Conservation (phyloP, 129 eudicot species). For the Solidago caesia region DNA sequence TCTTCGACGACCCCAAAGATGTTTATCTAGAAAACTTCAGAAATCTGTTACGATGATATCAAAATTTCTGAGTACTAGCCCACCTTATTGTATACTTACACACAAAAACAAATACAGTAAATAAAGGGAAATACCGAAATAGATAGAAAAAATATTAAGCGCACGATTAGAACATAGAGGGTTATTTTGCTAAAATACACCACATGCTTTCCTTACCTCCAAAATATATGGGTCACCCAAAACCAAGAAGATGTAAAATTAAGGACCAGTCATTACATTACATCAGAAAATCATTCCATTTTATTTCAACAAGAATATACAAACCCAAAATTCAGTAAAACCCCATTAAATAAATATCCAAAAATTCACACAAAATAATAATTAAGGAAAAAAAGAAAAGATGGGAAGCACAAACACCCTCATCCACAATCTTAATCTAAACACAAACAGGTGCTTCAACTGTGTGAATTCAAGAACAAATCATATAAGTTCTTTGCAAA, state of each 20-base stretch:
- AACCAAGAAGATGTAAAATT: slow-evolving; percentile 13
- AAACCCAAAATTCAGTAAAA: slow-evolving; percentile 19
- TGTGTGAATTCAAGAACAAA: slow-evolving; percentile 43
- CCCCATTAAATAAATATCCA: slow-evolving; percentile 15
- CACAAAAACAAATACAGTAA: neutral
- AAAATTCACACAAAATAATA: slow-evolving; percentile 6
- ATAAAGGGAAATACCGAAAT: neutral
- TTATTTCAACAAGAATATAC: neutral
- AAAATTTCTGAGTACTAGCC: too few species aligned
- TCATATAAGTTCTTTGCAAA: slow-evolving; percentile 32
- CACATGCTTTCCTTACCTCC: slow-evolving; percentile 9
- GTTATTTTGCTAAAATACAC: slow-evolving; percentile 15
- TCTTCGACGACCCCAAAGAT: too few species aligned
- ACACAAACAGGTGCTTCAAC: slow-evolving; percentile 44
- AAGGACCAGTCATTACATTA: slow-evolving; percentile 7
- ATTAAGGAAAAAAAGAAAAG: neutral
- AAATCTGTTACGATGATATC: too few species aligned
- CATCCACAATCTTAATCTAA: slow-evolving; percentile 53
- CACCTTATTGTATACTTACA: too few species aligned
- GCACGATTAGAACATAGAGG: slow-evolving; percentile 1
- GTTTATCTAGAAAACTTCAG: too few species aligned
- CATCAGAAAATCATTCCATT: slow-evolving; percentile 11
- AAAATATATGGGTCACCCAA: slow-evolving; percentile 27
- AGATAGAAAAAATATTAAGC: neutral
- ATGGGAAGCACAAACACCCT: slow-evolving; percentile 69